Evolutionary conservation across 768 basidiomycete species (phyloP), one percentile per base, ranked within the genome.

Genomic region (Boletales sp.): DNA sequence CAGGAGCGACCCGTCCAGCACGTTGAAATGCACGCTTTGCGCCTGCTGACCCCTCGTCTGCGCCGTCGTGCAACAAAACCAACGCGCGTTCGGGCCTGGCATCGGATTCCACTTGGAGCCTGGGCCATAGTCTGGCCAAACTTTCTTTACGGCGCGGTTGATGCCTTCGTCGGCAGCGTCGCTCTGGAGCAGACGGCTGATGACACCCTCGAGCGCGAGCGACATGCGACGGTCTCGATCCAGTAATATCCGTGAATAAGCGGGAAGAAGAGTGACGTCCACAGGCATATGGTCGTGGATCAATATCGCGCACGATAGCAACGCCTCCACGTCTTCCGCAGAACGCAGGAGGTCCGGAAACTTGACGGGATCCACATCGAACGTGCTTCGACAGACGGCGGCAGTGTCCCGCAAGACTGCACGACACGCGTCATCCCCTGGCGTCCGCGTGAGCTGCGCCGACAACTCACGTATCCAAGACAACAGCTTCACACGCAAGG

Each of bases 11-110:
- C 65, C 67, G 7, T 59, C 39, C 3, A 78, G 51, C 2, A 79
- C 32, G 47, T 81, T 71, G 18, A 75, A 60, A 42, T 71, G 65
- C 7, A 79, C 62, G n/a, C 14, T 42, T 41, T 71, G 70, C 17
- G 57, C 50, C 30, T 33, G 17, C 48, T 41, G 47, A 5, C 30
- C 57, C 49, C 14, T 38, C 50, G 45, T 40, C 1, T 46, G 10
- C 8, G 48, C 40, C 0, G 74, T 68, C 15, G 18, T 42, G 15
- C 60, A 65, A 7, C 35, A 48, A 10, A 71, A 8, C 70, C 72
- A 72, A 14, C 62, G 64, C 6, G 62, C 51, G 38, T 58, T 61
- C 3, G 67, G 61, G 17, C 9, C 3, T 4, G 25, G 41, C n/a
- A 61, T 18, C 12, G 28, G 41, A 0, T 14, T 21, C 72, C 71